Evolutionary conservation across 768 basidiomycete species (phyloP).

Genomic region (Psilocybe tampanensis): DNA sequence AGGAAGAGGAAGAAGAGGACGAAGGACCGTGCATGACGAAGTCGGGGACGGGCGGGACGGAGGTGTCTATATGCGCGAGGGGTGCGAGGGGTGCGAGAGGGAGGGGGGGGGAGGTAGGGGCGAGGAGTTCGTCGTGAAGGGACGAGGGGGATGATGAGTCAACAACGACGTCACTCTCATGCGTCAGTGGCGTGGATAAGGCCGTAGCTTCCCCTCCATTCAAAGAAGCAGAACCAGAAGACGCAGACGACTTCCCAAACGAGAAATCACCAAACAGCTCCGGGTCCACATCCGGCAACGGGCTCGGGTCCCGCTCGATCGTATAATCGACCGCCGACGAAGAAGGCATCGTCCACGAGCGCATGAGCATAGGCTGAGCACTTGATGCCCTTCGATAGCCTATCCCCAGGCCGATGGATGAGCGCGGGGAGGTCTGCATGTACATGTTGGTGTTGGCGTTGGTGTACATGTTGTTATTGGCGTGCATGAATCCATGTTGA

Average conservation of each 20-base stretch:
- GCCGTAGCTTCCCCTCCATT: neutral
- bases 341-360: constrained; percentile 16
- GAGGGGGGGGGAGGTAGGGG: too few relatives aligned
- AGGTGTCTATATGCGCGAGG: neutral
- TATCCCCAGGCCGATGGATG: constrained; percentile 4
- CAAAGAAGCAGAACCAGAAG: too few relatives aligned
- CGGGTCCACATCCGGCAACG: constrained; percentile 18
- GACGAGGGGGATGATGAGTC: neutral
- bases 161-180: neutral
- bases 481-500: too few relatives aligned
- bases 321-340: neutral
- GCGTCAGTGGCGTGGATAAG: neutral
- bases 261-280: constrained; percentile 18
- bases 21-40: neutral
- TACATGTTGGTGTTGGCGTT: neutral
- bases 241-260: neutral
- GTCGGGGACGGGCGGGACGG: neutral
- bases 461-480: too few relatives aligned
- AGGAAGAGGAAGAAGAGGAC: neutral
- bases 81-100: too few relatives aligned
- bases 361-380: constrained; percentile 15
- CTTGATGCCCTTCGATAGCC: constrained; percentile 16
- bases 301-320: constrained; percentile 16
- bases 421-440: constrained; percentile 4
- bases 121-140: too few relatives aligned